phyloP scores from a whole-genome alignment of 495 filamentous ascomycete genomes.

The Lentithecium fluviatile region DNA sequence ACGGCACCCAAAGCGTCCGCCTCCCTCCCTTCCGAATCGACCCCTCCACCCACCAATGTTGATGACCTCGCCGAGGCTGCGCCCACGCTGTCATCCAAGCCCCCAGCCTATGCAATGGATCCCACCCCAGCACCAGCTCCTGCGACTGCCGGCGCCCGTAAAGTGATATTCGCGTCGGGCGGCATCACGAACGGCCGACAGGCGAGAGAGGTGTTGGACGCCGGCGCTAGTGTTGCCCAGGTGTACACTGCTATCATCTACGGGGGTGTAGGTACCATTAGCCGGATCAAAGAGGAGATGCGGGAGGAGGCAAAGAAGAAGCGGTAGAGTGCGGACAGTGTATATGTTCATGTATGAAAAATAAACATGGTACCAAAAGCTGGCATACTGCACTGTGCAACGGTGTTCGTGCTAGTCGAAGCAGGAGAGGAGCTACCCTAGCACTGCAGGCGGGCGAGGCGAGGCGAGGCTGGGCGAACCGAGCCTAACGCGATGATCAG shows the following conservation, averaged over 20 bases:
- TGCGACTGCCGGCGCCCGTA: slow-evolving; percentile 38
- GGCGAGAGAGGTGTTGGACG: slow-evolving; percentile 73
- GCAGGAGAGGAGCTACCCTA: too few species aligned
- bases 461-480: too few species aligned
- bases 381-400: too few species aligned
- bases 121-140: slow-evolving; percentile 14
- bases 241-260: slow-evolving; percentile 77
- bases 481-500: background rate
- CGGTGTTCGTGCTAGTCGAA: too few species aligned
- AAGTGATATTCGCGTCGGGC: slow-evolving; percentile 88
- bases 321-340: too few species aligned
- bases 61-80: slow-evolving; percentile 17
- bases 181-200: slow-evolving; percentile 84
- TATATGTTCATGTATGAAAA: too few species aligned
- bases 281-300: slow-evolving; percentile 85
- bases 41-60: slow-evolving; percentile 3
- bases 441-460: too few species aligned
- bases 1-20: background rate
- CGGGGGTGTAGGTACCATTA: slow-evolving; percentile 80
- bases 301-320: slow-evolving; percentile 48
- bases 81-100: background rate
- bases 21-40: slow-evolving; percentile 1
- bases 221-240: slow-evolving; percentile 85
- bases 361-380: too few species aligned
- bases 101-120: background rate